A percentile compares a stretch with the other conserved stretches of the same genome.
Conservation (phyloP, 208 protist species). For the Trypanosoma rangeli region DNA sequence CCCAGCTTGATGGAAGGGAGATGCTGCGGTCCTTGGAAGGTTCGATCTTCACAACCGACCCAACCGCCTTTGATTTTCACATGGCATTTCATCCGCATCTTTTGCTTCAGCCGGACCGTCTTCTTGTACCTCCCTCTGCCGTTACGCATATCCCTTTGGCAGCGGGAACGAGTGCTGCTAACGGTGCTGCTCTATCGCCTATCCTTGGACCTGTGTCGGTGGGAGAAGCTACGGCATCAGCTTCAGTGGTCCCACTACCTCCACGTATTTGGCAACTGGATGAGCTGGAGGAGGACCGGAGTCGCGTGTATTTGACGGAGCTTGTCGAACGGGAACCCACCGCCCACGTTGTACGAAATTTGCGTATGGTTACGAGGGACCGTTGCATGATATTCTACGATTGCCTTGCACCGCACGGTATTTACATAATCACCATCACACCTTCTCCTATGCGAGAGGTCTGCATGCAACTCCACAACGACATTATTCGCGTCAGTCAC, state of each 20-base stretch:
- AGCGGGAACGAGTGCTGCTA: not conserved
- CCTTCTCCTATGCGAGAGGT: slow-evolving; percentile 30
- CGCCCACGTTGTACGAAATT: slow-evolving; percentile 62
- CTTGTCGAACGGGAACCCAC: slow-evolving; percentile 82
- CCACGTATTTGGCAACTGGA: slow-evolving; percentile 73
- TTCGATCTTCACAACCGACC: slow-evolving; percentile 52
- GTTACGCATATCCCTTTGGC: not conserved
- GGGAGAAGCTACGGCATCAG: not conserved
- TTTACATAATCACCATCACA: slow-evolving; percentile 60
- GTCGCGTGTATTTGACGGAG: slow-evolving; percentile 63
- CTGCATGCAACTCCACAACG: slow-evolving; percentile 57
- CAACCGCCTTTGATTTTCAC: slow-evolving; percentile 64
- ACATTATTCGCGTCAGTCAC: slow-evolving; percentile 58
- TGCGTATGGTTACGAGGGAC: slow-evolving; percentile 70
- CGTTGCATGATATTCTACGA: slow-evolving; percentile 88
- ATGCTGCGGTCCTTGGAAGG: slow-evolving; percentile 31
- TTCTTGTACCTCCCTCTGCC: slow-evolving; percentile 4
- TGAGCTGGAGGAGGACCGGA: slow-evolving; percentile 60
- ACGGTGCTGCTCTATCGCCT: not conserved
- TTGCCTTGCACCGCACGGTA: slow-evolving; percentile 48
- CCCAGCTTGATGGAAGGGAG: slow-evolving; percentile 27
- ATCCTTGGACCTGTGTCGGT: not conserved
- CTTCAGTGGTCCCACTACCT: not conserved
- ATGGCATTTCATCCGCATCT: slow-evolving; percentile 75
- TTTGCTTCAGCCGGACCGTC: slow-evolving; percentile 58